Percentiles rank a stretch among this genome's conserved stretches.
Conservation (phyloP, 1,284 basidiomycete genomes). For the Megacollybia platyphylla region DNA sequence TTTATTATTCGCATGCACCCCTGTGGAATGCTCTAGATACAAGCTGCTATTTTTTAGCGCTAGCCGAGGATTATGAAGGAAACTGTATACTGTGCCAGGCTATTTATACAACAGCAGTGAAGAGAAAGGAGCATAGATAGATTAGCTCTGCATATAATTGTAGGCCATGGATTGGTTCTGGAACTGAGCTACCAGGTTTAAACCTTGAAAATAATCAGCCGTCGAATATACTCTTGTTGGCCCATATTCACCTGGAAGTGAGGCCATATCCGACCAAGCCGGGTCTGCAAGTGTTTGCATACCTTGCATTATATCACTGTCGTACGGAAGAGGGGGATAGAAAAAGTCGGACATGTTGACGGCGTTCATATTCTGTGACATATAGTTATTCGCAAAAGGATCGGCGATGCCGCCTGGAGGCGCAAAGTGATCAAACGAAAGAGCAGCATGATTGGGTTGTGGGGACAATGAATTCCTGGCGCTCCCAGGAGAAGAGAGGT, state of each 20-base stretch:
- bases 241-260: neutral
- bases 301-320: constrained; percentile 45
- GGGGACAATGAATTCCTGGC: constrained; percentile 24
- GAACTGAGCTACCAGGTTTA: neutral
- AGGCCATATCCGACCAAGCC: constrained; percentile 34
- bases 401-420: constrained; percentile 10
- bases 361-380: neutral
- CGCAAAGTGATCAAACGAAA: constrained; percentile 37
- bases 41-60: neutral
- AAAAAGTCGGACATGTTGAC: constrained; percentile 26
- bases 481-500: constrained; percentile 18
- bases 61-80: neutral
- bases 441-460: constrained; percentile 23
- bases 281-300: constrained; percentile 18
- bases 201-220: neutral
- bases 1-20: neutral
- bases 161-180: neutral
- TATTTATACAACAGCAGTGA: neutral
- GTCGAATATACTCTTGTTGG: no score
- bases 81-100: neutral
- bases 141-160: neutral
- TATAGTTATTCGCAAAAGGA: neutral
- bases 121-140: no score
- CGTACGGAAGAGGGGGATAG: constrained; percentile 40
- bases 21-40: neutral